A percentile compares a stretch with the other conserved stretches of the same genome.
phyloP scores from a whole-genome alignment of 192 early-diverging fungal genomes.

The Backusella luteola region DNA sequence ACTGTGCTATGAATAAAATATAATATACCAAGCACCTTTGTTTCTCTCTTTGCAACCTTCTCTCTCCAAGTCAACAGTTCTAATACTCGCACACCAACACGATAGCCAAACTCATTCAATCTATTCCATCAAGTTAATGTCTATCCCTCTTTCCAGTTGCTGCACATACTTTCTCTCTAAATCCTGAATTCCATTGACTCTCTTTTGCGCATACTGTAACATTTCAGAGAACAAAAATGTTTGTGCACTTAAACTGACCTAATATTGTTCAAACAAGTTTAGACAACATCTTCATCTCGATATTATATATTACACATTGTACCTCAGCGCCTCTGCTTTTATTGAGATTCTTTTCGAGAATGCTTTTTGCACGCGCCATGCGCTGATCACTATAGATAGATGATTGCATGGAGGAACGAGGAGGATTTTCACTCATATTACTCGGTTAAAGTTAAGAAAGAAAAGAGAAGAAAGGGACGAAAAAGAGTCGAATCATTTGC shows the following conservation, averaged over 20 bases:
- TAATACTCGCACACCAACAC: slow-evolving; percentile 84
- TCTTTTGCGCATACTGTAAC: slow-evolving; percentile 95
- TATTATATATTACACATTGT: not conserved
- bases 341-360: slow-evolving; percentile 77
- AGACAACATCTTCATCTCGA: not conserved
- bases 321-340: slow-evolving; percentile 76
- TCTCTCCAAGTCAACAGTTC: slow-evolving; percentile 94
- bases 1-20: slow-evolving; percentile 93
- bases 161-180: slow-evolving; percentile 83
- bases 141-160: not conserved
- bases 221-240: slow-evolving; percentile 94
- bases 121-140: slow-evolving; percentile 34
- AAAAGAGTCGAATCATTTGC: not conserved
- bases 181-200: slow-evolving; percentile 91
- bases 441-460: not conserved
- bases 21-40: slow-evolving; percentile 81
- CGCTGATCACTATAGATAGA: slow-evolving; percentile 25
- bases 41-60: slow-evolving; percentile 85
- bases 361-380: slow-evolving; percentile 31
- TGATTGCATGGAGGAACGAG: slow-evolving; percentile 22
- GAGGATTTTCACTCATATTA: slow-evolving; percentile 8
- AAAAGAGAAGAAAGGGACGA: not conserved
- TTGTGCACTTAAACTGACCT: slow-evolving; percentile 81
- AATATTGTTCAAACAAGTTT: not conserved
- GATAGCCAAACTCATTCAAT: slow-evolving; percentile 90